These are phyloP conservation scores for Emergomyces pasteurianus DNA, from an alignment of 2,329 filamentous ascomycete species.

Conservation along the genomic window DNA sequence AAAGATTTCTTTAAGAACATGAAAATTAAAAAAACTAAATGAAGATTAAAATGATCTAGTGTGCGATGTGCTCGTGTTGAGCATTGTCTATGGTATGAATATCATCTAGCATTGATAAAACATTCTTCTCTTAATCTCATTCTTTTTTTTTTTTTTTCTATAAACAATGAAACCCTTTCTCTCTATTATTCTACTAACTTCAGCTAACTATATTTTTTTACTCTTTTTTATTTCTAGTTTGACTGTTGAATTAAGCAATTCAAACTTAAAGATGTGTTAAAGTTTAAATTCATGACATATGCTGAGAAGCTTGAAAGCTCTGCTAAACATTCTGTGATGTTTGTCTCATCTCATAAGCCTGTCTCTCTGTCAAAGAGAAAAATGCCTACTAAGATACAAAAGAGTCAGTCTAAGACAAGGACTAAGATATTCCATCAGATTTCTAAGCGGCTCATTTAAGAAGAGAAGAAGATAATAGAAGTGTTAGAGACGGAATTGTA, in stretches of 20 bases:
- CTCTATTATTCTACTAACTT: no score
- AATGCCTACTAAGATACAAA: no score
- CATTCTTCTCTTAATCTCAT: background rate
- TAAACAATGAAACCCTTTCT: no score
- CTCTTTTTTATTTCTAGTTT: slow-evolving; percentile 2
- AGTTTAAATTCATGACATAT: slow-evolving; percentile 10
- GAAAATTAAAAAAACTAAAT: slow-evolving; percentile 43
- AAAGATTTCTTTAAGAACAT: slow-evolving; percentile 39
- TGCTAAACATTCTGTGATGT: slow-evolving; percentile 3
- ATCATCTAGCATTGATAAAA: slow-evolving; percentile 32
- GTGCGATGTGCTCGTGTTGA: slow-evolving; percentile 38
- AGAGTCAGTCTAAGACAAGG: no score
- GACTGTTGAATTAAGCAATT: slow-evolving; percentile 14
- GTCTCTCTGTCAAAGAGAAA: no score
- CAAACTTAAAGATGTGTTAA: slow-evolving; percentile 10
- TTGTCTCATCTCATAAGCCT: no score
- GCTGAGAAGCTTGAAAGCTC: slow-evolving; percentile 11
- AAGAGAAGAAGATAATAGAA: no score
- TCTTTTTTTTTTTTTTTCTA: no score
- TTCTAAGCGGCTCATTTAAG: no score
- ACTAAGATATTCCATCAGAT: no score
- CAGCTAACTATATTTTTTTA: no score
- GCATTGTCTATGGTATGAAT: slow-evolving; percentile 41
- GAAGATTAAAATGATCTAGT: slow-evolving; percentile 39
- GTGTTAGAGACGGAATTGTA: no score